Evolutionary conservation across 1,139 yeast species (phyloP).

Genomic region (Lodderomyces parapsilosis): DNA sequence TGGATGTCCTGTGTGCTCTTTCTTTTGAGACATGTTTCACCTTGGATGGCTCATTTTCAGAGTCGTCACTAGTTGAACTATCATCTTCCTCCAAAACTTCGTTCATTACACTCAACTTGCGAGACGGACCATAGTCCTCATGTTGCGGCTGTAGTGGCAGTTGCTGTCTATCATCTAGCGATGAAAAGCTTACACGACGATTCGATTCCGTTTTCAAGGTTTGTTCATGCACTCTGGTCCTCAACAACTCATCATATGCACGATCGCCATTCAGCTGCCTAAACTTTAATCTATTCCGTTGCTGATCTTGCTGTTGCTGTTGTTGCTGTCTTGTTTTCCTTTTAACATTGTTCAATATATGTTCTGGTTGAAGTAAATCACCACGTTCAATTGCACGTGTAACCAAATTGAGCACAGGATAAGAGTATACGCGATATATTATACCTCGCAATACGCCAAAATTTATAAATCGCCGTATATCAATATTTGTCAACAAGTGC

Average conservation of each 20-base stretch:
- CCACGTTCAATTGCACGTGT: conserved; percentile 35
- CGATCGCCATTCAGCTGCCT: conserved; percentile 5
- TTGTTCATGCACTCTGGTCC: conserved; percentile 29
- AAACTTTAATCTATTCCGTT: neutral
- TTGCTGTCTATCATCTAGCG: conserved; percentile 5
- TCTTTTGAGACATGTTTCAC: neutral
- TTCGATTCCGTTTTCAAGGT: conserved; percentile 23
- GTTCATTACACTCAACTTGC: conserved; percentile 7
- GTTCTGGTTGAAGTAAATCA: conserved; percentile 29
- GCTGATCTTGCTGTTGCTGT: too few species aligned
- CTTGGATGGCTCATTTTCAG: conserved; percentile 6
- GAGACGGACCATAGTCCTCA: neutral
- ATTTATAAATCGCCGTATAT: conserved; percentile 77
- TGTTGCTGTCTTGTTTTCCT: conserved; percentile 10
- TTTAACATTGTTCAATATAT: conserved; percentile 24
- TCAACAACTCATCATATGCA: conserved; percentile 19
- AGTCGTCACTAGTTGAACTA: conserved; percentile 19
- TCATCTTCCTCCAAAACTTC: conserved; percentile 16
- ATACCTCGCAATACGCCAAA: conserved; percentile 84
- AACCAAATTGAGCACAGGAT: conserved; percentile 56
- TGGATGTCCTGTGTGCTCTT: conserved; percentile 3
- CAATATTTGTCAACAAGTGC: conserved; percentile 59
- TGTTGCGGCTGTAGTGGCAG: conserved; percentile 1
- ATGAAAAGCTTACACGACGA: conserved; percentile 38
- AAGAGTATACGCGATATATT: conserved; percentile 76